Conservation (phyloP, 257 asterid species). For the Cruciata laevipes region DNA sequence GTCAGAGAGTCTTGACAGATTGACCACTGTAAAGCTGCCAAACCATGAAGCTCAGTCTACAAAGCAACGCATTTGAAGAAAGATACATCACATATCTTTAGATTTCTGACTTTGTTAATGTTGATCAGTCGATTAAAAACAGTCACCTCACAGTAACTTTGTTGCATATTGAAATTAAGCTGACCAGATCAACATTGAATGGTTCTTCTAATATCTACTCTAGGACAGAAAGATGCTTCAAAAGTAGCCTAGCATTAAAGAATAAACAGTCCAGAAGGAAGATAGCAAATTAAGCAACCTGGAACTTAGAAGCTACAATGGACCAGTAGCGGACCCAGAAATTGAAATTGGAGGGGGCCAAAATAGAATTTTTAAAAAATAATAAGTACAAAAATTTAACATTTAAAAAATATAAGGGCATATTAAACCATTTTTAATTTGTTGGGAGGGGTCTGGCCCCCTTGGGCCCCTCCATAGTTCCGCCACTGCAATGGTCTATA, state of each 20-base stretch:
- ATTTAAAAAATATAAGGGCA: too few species aligned
- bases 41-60: constrained; percentile 82
- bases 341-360: too few species aligned
- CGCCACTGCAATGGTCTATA: too few species aligned
- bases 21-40: constrained; percentile 97
- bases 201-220: neutral
- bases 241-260: too few species aligned
- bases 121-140: neutral
- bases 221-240: neutral
- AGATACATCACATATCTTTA: neutral
- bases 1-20: constrained; percentile 79
- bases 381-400: too few species aligned
- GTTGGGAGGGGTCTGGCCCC: too few species aligned
- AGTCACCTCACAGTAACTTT: neutral
- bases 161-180: neutral
- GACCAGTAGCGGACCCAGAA: too few species aligned
- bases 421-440: too few species aligned
- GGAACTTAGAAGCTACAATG: neutral
- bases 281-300: neutral
- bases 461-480: too few species aligned
- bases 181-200: neutral
- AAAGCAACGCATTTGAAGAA: neutral
- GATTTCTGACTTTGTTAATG: neutral
- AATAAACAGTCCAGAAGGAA: neutral
- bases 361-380: too few species aligned